Evolutionary conservation across 345 rosid genomes (phyloP), one percentile per base, ranked within the genome.

Genomic region (Eutrema yunnanense): DNA sequence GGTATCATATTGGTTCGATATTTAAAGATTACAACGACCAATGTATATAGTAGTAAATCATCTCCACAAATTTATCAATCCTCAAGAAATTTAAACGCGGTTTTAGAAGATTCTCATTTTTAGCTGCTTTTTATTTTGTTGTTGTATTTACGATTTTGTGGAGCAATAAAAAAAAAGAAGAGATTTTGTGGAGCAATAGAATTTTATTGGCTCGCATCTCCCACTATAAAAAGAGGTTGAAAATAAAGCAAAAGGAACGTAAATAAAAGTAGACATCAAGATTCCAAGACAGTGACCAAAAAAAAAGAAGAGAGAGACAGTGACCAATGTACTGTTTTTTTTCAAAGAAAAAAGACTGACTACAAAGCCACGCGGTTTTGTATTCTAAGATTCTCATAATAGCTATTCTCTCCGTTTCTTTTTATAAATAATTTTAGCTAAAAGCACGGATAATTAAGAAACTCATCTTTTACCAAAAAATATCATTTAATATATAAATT

Each of bases 291-390:
- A 48, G 51, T 16, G 52, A 71, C 68, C 51, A 22, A 22, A 22
- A 22, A 22, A 22, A 1, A 22, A 22, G 0, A 22, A 22, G 22
- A 19, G 22, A 22, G 26, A 22, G 26, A 22, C 26, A 22, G 26
- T 22, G 26, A 22, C 26, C 26, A 22, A 2, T 22, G 26, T 22
- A 19, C 22, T 19, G 22, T 19, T 19, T 19, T 22, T 22, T 22
- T 22, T 22, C 26, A 22, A 22, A 22, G 26, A 22, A 22, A 22
- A 22, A 22, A 22, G 26, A 71, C 50, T 40, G 77, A 56, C 43
- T 62, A 74, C 53, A 42, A 33, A 40, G 72, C 53, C 78, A 74
- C 78, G 78, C 73, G 67, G 78, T 42, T 51, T 53, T 27, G 47
- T 33, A 32, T 58, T 58, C 41, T 48, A 37, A 27, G 52, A 58